Base-by-base conservation (phyloP, 1,284 basidiomycete genomes). In the Apiotrichum gamsii region DNA sequence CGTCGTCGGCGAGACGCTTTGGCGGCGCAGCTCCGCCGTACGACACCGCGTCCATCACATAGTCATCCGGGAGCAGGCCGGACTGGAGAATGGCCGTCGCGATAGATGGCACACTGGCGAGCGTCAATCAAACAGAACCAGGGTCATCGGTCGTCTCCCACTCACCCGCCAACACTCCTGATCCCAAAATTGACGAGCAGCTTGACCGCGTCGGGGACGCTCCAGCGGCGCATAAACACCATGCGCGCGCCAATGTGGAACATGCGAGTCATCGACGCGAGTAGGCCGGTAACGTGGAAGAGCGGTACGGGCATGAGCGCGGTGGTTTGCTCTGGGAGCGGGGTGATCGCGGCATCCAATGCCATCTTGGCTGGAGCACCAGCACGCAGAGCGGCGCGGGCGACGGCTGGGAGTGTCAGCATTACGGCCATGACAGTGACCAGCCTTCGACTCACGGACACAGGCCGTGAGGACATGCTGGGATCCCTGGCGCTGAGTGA, bases 211-310 rank as follows among this genome's bases (percentile, higher is more conserved):
- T 60, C 61, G 8, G 45, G 44, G 4, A 60, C 57, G 25, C 60
- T 54, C 68, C 68, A 70, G 41, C 57, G 49, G 15, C 58, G 51
- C 57, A 65, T 59, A 33, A 64, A 49, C n/a, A 68, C 58, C 43
- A 68, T 54, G 52, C 61, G 65, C 13, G 56, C 58, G 23, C 68
- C 68, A 1, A 33, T 15, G 44, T 65, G 55, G 52, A 69, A 56
- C 28, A 69, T 55, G 58, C 57, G 61, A 2, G 61, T 63, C 28
- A 67, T 54, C 57, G 57, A 60, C 2, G 61, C 64, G 2, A 67
- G 53, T 36, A 63, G 63, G 11, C 66, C 68, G 0, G 68, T 70
- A 3, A 70, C 68, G 60, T 70, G 68, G 55, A 70, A 70, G 3
- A 70, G 56, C 1, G 68, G 68, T 23, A 69, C 61, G 9, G 68